A percentile compares a stretch with the other conserved stretches of the same genome.
Evolutionary conservation across 2,329 filamentous ascomycete genomes (phyloP).

Genomic region (Botrytis porri): DNA sequence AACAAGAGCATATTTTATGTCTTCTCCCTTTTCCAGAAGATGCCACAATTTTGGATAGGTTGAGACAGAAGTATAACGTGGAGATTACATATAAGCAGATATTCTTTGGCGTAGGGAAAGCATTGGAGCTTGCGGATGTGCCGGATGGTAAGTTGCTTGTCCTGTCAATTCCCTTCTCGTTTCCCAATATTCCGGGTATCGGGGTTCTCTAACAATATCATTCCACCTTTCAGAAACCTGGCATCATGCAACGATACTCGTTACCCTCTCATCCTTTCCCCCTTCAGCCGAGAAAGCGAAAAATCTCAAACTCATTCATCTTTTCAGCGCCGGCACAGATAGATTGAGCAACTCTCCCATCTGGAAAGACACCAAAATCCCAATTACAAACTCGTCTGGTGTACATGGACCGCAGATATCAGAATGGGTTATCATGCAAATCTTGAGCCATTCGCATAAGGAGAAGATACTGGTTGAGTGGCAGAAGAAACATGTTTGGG

Average conservation of each 20-base stretch:
- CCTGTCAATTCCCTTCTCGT: neutral
- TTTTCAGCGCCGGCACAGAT: slow-evolving; percentile 39
- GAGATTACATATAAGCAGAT: slow-evolving; percentile 44
- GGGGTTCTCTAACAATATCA: neutral
- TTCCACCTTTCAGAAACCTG: slow-evolving; percentile 27
- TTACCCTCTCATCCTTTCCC: slow-evolving; percentile 35
- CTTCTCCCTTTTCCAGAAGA: slow-evolving; percentile 44
- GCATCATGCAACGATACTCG: slow-evolving; percentile 38
- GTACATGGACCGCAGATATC: slow-evolving; percentile 56
- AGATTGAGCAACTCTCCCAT: slow-evolving; percentile 32
- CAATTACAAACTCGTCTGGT: slow-evolving; percentile 39
- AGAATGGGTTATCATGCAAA: slow-evolving; percentile 65
- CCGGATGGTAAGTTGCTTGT: slow-evolving; percentile 25
- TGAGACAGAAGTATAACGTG: slow-evolving; percentile 44
- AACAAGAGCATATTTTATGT: slow-evolving; percentile 43
- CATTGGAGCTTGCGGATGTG: slow-evolving; percentile 20
- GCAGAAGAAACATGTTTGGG: slow-evolving; percentile 57
- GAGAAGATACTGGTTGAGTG: slow-evolving; percentile 54
- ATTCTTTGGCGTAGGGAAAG: slow-evolving; percentile 27
- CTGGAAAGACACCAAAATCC: slow-evolving; percentile 39
- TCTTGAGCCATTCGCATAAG: slow-evolving; percentile 54
- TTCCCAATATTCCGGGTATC: neutral
- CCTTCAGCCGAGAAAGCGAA: slow-evolving; percentile 28
- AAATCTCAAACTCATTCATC: slow-evolving; percentile 40
- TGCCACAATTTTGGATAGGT: slow-evolving; percentile 39